Evolutionary conservation across 2,329 filamentous ascomycete species (phyloP).

Genomic region (Stagonosporopsis cucurbitacearum): DNA sequence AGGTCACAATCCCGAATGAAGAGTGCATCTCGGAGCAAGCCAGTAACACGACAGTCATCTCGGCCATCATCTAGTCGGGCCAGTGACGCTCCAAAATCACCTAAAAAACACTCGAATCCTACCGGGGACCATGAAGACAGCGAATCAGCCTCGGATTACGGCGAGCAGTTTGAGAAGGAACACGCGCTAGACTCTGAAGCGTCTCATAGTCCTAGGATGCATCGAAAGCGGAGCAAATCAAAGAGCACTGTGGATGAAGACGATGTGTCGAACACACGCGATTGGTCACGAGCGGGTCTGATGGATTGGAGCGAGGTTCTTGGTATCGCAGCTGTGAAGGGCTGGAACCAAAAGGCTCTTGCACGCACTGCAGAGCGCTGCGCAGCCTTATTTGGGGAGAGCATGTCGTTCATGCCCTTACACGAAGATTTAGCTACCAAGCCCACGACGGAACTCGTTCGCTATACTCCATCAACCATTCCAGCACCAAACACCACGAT

Average conservation of each 20-base stretch:
- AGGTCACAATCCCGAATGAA: slow-evolving; percentile 26
- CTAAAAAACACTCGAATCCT: not conserved
- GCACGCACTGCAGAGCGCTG: slow-evolving; percentile 76
- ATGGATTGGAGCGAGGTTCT: slow-evolving; percentile 85
- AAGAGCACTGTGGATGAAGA: slow-evolving; percentile 17
- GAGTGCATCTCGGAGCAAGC: slow-evolving; percentile 16
- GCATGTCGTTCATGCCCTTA: slow-evolving; percentile 69
- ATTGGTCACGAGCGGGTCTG: slow-evolving; percentile 27
- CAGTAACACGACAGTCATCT: slow-evolving; percentile 18
- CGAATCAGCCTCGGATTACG: slow-evolving; percentile 51
- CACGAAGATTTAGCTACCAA: slow-evolving; percentile 47
- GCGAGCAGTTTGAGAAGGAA: slow-evolving; percentile 26
- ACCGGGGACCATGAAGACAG: slow-evolving; percentile 45
- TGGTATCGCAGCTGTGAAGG: slow-evolving; percentile 75
- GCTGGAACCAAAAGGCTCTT: slow-evolving; percentile 69
- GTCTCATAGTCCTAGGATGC: not conserved
- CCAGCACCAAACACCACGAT: slow-evolving; percentile 16
- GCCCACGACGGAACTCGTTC: slow-evolving; percentile 35
- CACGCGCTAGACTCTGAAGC: slow-evolving; percentile 1
- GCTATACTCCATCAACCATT: slow-evolving; percentile 45
- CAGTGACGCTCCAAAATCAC: slow-evolving; percentile 2
- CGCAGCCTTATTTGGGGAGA: slow-evolving; percentile 74
- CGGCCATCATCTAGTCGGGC: slow-evolving; percentile 11
- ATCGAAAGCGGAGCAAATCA: slow-evolving; percentile 25
- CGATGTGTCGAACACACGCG: slow-evolving; percentile 17